A percentile compares a stretch with the other conserved stretches of the same genome.
Conservation (phyloP, 345 rosid genomes). For the Dipteronia sinensis region DNA sequence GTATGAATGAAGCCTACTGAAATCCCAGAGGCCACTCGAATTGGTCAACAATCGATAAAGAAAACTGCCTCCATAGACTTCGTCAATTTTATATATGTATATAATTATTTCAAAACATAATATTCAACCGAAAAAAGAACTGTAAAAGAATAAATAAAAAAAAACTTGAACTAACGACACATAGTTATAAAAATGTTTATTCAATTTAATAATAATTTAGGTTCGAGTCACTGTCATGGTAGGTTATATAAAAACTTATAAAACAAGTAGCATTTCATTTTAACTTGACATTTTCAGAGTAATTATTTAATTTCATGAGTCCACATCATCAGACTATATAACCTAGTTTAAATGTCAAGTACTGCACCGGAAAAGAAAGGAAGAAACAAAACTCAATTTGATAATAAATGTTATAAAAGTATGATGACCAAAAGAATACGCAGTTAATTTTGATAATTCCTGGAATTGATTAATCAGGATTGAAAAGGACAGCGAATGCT, state of each 20-base stretch:
- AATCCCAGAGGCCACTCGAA: not conserved
- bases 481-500: no score
- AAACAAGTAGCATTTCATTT: not conserved
- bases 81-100: not conserved
- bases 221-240: no score
- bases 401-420: not conserved
- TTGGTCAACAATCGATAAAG: not conserved
- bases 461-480: not conserved
- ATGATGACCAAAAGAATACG: not conserved
- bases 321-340: not conserved
- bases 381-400: not conserved
- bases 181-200: no score
- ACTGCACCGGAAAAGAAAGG: no score
- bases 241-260: no score
- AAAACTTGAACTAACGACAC: no score
- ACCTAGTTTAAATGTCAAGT: no score
- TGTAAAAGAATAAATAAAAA: no score
- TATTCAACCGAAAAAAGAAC: no score
- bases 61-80: not conserved
- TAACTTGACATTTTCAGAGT: not conserved
- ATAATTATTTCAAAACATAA: no score
- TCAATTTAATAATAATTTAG: no score
- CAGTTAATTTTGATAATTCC: not conserved
- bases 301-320: not conserved
- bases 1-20: not conserved